These are phyloP conservation scores for Lecanosticta acicola DNA, from an alignment of 2,329 filamentous ascomycete genomes.

Conservation along the genomic window DNA sequence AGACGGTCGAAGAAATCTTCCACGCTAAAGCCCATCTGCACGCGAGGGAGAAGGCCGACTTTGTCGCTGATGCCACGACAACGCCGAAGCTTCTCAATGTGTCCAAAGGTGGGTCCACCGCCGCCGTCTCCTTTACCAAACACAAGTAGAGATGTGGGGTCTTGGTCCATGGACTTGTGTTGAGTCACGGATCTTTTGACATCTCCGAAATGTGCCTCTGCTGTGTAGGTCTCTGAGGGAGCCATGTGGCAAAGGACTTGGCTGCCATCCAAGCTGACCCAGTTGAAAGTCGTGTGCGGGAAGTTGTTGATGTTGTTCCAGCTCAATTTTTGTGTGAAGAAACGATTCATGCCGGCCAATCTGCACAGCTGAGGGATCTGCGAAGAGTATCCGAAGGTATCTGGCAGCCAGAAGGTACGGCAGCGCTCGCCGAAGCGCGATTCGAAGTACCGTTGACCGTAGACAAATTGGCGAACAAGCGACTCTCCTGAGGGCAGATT, in stretches of 20 bases:
- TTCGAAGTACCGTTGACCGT: constrained; percentile 92
- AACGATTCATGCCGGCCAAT: constrained; percentile 89
- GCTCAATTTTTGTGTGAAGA: constrained; percentile 96
- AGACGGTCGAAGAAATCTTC: constrained; percentile 90
- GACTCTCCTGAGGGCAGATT: constrained; percentile 96
- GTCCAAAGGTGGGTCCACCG: constrained; percentile 87
- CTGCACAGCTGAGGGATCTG: constrained; percentile 92
- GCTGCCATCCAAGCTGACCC: constrained; percentile 91
- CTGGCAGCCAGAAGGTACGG: constrained; percentile 93
- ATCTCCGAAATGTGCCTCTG: constrained; percentile 90
- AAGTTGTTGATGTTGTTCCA: constrained; percentile 99
- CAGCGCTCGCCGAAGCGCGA: constrained; percentile 84
- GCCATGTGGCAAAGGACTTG: constrained; percentile 98
- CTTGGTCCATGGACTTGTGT: constrained; percentile 94
- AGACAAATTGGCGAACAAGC: constrained; percentile 86
- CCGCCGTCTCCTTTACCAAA: constrained; percentile 97
- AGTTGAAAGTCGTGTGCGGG: constrained; percentile 97
- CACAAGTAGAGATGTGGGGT: constrained; percentile 81
- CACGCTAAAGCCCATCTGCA: constrained; percentile 83
- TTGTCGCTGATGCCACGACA: constrained; percentile 89
- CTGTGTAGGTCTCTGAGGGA: constrained; percentile 90
- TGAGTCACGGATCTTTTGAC: constrained; percentile 81
- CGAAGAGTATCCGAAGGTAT: constrained; percentile 95
- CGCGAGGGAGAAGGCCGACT: constrained; percentile 71
- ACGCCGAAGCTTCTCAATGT: constrained; percentile 88